Conservation (phyloP, 129 eudicot species). For the Saposhnikovia divaricata region DNA sequence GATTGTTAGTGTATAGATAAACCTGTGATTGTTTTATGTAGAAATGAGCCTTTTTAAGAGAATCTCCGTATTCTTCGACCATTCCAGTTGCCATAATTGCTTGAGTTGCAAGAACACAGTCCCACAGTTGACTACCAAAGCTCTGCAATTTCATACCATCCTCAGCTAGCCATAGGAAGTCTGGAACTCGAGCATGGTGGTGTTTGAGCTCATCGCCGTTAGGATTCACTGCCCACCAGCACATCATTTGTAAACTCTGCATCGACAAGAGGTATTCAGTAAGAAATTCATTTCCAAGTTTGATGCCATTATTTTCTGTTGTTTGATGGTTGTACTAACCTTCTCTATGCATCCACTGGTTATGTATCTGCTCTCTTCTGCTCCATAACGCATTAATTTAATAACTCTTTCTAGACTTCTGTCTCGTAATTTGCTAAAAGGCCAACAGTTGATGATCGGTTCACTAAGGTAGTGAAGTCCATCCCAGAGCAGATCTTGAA, state of each 20-base stretch:
- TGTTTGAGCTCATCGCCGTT: constrained; percentile 52
- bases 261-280: background rate
- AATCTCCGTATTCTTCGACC: constrained; percentile 67
- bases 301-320: background rate
- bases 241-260: constrained; percentile 70
- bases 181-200: constrained; percentile 61
- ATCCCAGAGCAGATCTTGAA: background rate
- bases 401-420: background rate
- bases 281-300: constrained; percentile 17
- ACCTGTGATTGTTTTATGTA: constrained; percentile 61
- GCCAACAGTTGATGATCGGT: background rate
- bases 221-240: constrained; percentile 70
- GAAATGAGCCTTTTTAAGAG: constrained; percentile 53
- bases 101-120: constrained; percentile 51
- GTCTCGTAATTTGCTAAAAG: background rate
- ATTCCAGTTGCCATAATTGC: constrained; percentile 51
- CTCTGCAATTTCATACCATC: constrained; percentile 77
- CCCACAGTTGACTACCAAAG: constrained; percentile 79
- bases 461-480: background rate
- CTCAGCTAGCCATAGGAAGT: constrained; percentile 69
- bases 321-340: background rate
- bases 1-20: background rate
- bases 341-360: background rate
- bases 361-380: background rate
- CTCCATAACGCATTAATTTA: background rate